phyloP scores from a whole-genome alignment of 2,329 filamentous ascomycete genomes.

The Aspergillus sp. region DNA sequence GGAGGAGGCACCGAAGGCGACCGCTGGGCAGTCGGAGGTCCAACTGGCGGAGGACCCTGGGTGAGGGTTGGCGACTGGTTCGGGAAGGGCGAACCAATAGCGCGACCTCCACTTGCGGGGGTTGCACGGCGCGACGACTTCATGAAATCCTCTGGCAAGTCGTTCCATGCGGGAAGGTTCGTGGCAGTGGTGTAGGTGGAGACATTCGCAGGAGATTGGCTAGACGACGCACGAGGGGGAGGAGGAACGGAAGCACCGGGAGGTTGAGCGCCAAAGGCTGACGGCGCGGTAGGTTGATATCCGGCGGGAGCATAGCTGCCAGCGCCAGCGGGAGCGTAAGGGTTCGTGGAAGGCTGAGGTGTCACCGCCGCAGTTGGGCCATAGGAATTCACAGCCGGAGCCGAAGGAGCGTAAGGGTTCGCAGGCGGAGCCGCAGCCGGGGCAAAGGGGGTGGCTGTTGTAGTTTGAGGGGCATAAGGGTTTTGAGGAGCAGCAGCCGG shows the following conservation, averaged over 20 bases:
- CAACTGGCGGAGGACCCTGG: conserved; percentile 49
- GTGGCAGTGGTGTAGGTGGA: conserved; percentile 58
- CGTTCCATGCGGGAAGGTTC: conserved; percentile 83
- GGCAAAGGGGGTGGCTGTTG: conserved; percentile 18
- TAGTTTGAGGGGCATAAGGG: conserved; percentile 35
- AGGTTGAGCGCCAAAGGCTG: conserved; percentile 42
- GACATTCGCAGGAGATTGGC: conserved; percentile 59
- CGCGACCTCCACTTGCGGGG: conserved; percentile 54
- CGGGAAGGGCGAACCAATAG: conserved; percentile 70
- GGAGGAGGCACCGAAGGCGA: conserved; percentile 73
- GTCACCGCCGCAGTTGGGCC: conserved; percentile 11
- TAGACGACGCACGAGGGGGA: conserved; percentile 56
- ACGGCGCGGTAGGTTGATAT: conserved; percentile 51
- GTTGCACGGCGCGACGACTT: conserved; percentile 70
- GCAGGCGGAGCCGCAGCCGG: conserved; percentile 11
- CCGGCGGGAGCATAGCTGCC: conserved; percentile 35
- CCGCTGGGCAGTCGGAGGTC: conserved; percentile 53
- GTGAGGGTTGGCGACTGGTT: conserved; percentile 49
- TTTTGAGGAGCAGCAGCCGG: conserved; percentile 31
- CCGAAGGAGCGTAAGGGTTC: conserved; percentile 48
- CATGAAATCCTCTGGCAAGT: conserved; percentile 74
- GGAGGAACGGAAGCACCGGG: conserved; percentile 46
- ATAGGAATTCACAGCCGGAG: conserved; percentile 20
- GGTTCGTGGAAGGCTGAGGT: conserved; percentile 13
- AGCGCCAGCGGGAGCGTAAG: conserved; percentile 26